Conservation (phyloP, 208 protist genomes). For the Trichomonas gallinae region DNA sequence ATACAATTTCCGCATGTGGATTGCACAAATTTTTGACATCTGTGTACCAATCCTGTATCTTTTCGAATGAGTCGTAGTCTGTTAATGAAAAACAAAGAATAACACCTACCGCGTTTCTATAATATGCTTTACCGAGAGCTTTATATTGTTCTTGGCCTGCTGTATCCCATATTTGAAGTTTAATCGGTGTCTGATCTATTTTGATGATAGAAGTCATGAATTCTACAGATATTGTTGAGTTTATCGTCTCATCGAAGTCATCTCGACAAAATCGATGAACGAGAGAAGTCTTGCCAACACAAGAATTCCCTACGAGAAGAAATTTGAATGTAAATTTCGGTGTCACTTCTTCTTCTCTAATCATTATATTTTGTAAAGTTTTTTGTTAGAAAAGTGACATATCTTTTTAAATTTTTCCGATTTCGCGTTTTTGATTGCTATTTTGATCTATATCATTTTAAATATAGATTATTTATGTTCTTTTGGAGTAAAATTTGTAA, state of each 20-base stretch:
- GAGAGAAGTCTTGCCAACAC: neutral
- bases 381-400: too few relatives aligned
- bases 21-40: neutral
- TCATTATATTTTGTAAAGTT: neutral
- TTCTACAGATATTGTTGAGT: neutral
- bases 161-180: conserved; percentile 6
- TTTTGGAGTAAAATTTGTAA: too few relatives aligned
- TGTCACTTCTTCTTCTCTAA: neutral
- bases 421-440: too few relatives aligned
- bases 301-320: neutral
- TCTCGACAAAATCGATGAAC: neutral
- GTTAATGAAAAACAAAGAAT: neutral
- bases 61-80: neutral
- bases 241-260: neutral
- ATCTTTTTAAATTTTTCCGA: too few relatives aligned
- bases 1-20: neutral
- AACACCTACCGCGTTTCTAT: neutral
- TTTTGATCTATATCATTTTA: too few relatives aligned
- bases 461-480: too few relatives aligned
- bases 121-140: neutral
- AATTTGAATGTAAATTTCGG: neutral
- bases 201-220: neutral
- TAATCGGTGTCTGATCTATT: neutral
- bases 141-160: neutral
- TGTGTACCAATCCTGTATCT: neutral